Conservation (phyloP, 2,329 filamentous ascomycete genomes). For the Neonectria magnoliae region DNA sequence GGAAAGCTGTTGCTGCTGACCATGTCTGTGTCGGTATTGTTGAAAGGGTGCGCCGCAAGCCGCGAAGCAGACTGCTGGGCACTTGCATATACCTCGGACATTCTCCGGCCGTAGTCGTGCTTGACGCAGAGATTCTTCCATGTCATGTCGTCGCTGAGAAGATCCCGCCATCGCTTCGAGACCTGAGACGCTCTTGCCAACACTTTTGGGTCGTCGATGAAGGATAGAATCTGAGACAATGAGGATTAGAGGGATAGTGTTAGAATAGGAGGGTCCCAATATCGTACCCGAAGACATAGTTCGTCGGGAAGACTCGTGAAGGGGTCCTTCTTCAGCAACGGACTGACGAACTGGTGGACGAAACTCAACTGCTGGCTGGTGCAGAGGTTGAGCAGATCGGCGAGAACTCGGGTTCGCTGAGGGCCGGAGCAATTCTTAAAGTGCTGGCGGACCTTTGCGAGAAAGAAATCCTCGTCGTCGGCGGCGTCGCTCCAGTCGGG, state of each 20-base stretch:
- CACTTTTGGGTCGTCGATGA: slow-evolving; percentile 96
- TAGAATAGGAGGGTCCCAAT: background rate
- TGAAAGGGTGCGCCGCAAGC: slow-evolving; percentile 45
- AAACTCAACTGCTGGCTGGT: slow-evolving; percentile 96
- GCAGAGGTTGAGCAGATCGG: slow-evolving; percentile 91
- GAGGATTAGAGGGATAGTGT: slow-evolving; percentile 8
- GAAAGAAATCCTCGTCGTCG: slow-evolving; percentile 84
- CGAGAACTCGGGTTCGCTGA: slow-evolving; percentile 82
- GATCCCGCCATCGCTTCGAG: slow-evolving; percentile 92
- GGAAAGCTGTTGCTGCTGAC: slow-evolving; percentile 55
- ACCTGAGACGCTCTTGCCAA: slow-evolving; percentile 94
- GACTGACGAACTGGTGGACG: slow-evolving; percentile 94
- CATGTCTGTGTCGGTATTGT: slow-evolving; percentile 50
- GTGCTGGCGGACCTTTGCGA: slow-evolving; percentile 80
- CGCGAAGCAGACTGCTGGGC: slow-evolving; percentile 45
- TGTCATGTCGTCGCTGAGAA: slow-evolving; percentile 95
- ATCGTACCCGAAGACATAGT: slow-evolving; percentile 83
- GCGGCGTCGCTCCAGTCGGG: slow-evolving; percentile 81
- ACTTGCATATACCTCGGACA: slow-evolving; percentile 60
- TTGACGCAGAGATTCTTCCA: slow-evolving; percentile 98
- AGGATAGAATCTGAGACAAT: slow-evolving; percentile 81
- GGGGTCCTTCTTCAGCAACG: slow-evolving; percentile 93
- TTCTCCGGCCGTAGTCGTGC: slow-evolving; percentile 80
- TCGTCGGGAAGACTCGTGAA: slow-evolving; percentile 94
- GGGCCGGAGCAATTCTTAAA: slow-evolving; percentile 81